phyloP scores from a whole-genome alignment of 345 rosid genomes.

The Reutealis trisperma region DNA sequence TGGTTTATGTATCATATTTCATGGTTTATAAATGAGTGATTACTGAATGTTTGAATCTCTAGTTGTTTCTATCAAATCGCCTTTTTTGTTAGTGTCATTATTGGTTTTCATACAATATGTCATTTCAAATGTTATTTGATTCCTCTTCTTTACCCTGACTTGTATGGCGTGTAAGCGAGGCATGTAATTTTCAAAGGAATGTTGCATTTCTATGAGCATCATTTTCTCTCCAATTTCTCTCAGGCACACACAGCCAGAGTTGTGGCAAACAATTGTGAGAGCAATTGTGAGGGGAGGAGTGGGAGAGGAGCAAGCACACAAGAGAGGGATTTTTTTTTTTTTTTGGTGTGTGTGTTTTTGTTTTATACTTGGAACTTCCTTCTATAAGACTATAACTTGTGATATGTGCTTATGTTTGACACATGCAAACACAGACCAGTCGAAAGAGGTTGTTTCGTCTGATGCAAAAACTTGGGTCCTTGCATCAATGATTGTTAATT shows the following conservation, averaged over 20 bases:
- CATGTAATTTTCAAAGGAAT: not conserved
- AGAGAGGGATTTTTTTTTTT: not conserved
- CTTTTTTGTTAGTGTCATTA: not conserved
- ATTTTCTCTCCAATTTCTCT: no score
- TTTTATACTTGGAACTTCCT: conserved; percentile 2
- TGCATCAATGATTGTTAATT: not conserved
- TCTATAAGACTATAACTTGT: not conserved
- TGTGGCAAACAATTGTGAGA: no score
- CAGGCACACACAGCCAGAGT: no score
- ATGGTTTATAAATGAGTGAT: conserved; percentile 2
- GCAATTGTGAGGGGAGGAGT: no score
- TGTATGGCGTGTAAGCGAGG: not conserved
- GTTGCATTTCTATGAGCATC: not conserved
- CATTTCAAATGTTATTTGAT: not conserved
- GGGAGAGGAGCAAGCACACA: not conserved
- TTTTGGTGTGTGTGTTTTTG: not conserved
- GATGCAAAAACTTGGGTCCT: conserved; percentile 3
- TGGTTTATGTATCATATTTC: not conserved
- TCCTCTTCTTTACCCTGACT: not conserved
- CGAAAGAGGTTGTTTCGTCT: not conserved
- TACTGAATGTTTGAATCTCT: conserved; percentile 9
- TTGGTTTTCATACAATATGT: not conserved
- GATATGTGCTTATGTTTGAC: not conserved
- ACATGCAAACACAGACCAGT: not conserved
- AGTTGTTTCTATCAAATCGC: not conserved